phyloP scores from a whole-genome alignment of 768 basidiomycete genomes.

The Zangia roseola region DNA sequence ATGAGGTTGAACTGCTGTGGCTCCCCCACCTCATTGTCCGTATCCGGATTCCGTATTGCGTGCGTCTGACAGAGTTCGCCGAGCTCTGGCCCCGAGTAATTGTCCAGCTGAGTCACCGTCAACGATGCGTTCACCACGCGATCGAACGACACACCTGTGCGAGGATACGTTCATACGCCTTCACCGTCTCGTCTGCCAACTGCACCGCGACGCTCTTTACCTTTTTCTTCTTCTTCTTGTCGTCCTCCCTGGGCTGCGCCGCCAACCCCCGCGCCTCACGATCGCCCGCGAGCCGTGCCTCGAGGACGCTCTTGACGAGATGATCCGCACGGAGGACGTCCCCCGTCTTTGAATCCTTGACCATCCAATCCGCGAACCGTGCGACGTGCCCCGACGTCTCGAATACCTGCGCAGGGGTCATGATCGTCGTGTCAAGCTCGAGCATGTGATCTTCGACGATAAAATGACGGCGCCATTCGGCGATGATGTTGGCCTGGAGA shows the following conservation, averaged over 20 bases:
- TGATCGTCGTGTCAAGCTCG: conserved; percentile 96
- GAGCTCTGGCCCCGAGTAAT: conserved; percentile 86
- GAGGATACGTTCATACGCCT: conserved; percentile 77
- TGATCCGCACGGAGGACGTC: conserved; percentile 97
- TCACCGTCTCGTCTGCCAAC: conserved; percentile 69
- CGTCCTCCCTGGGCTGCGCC: conserved; percentile 59
- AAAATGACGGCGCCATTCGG: conserved; percentile 96
- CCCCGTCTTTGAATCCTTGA: conserved; percentile 91
- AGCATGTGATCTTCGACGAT: conserved; percentile 99
- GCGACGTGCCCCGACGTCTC: conserved; percentile 98
- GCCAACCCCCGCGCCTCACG: conserved; percentile 79
- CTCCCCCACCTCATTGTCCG: conserved; percentile 88
- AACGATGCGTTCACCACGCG: not conserved
- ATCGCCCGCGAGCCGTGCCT: conserved; percentile 87
- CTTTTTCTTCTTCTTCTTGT: conserved; percentile 60
- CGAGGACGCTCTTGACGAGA: conserved; percentile 88
- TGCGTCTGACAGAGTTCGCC: conserved; percentile 82
- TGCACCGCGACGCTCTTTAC: conserved; percentile 68
- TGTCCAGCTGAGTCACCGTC: conserved; percentile 49
- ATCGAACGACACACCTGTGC: conserved; percentile 69
- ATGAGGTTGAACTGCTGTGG: conserved; percentile 98
- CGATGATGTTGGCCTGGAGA: conserved; percentile 93
- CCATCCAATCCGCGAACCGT: conserved; percentile 99
- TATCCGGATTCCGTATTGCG: conserved; percentile 85
- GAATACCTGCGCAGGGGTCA: conserved; percentile 93